Conservation (phyloP, 169 alveolate species). For the Plasmodium vinckei region DNA sequence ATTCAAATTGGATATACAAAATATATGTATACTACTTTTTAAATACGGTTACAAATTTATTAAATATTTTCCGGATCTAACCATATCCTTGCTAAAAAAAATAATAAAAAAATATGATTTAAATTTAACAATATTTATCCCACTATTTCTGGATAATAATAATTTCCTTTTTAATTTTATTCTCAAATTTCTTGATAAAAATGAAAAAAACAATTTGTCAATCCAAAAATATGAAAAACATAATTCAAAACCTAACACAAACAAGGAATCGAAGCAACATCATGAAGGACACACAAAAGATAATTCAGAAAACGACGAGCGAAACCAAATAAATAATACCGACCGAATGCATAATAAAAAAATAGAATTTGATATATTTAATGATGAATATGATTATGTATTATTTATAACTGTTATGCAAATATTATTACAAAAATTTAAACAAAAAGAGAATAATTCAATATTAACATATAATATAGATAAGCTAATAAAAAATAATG, state of each 20-base stretch:
- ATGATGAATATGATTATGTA: slow-evolving; percentile 68
- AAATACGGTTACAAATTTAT: slow-evolving; percentile 64
- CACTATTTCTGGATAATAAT: slow-evolving; percentile 51
- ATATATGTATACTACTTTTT: slow-evolving; percentile 53
- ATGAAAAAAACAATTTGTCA: neutral
- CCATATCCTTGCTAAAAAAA: slow-evolving; percentile 45
- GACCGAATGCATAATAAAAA: slow-evolving; percentile 18
- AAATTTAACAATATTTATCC: slow-evolving; percentile 65
- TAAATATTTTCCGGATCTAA: slow-evolving; percentile 57
- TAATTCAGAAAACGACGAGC: neutral
- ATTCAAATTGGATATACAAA: slow-evolving; percentile 60
- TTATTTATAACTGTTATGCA: slow-evolving; percentile 67
- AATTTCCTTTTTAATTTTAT: slow-evolving; percentile 64
- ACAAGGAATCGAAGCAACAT: neutral
- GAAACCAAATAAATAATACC: neutral
- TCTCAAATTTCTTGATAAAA: slow-evolving; percentile 61
- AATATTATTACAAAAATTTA: slow-evolving; percentile 55
- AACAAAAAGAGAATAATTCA: slow-evolving; percentile 35
- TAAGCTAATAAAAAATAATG: slow-evolving; percentile 47
- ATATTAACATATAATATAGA: slow-evolving; percentile 42
- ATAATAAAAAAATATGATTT: slow-evolving; percentile 61
- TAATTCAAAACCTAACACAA: neutral
- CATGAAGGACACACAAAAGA: neutral
- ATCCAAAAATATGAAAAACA: slow-evolving; percentile 1
- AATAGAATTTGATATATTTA: slow-evolving; percentile 49